Conservation (phyloP, 306 rosid genomes). For the Chamaecrista fasciculata region DNA sequence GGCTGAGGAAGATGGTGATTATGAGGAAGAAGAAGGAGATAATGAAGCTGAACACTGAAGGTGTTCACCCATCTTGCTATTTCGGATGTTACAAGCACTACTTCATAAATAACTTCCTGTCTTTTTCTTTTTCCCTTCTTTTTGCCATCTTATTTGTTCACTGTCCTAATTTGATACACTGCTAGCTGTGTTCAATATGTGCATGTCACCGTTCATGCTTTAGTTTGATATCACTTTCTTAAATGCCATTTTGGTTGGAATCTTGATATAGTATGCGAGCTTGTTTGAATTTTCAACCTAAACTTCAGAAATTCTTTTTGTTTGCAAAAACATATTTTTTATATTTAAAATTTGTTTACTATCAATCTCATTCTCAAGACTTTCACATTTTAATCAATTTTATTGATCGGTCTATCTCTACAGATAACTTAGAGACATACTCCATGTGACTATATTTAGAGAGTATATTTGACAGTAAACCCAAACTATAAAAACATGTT, state of each 20-base stretch:
- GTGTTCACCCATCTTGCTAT: constrained; percentile 27
- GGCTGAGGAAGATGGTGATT: constrained; percentile 42
- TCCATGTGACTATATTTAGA: no score
- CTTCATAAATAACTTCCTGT: neutral
- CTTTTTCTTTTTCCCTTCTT: neutral
- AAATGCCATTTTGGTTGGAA: no score
- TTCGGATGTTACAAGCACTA: constrained; percentile 35
- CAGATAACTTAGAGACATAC: no score
- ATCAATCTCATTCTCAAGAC: no score
- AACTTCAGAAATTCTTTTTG: no score
- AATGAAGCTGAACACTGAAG: constrained; percentile 41
- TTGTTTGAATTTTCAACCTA: neutral
- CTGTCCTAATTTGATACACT: neutral
- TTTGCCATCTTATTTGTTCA: constrained; percentile 2
- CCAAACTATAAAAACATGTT: no score
- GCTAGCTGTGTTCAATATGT: neutral
- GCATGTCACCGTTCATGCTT: neutral
- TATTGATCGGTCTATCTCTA: no score
- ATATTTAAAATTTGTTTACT: no score
- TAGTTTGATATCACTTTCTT: no score
- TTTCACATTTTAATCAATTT: no score
- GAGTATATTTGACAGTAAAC: no score
- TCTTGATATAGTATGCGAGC: neutral
- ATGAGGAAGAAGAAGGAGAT: constrained; percentile 40
- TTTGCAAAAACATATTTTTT: no score